phyloP scores from a whole-genome alignment of 2,329 filamentous ascomycete genomes.

The Aspergillus versicolor region DNA sequence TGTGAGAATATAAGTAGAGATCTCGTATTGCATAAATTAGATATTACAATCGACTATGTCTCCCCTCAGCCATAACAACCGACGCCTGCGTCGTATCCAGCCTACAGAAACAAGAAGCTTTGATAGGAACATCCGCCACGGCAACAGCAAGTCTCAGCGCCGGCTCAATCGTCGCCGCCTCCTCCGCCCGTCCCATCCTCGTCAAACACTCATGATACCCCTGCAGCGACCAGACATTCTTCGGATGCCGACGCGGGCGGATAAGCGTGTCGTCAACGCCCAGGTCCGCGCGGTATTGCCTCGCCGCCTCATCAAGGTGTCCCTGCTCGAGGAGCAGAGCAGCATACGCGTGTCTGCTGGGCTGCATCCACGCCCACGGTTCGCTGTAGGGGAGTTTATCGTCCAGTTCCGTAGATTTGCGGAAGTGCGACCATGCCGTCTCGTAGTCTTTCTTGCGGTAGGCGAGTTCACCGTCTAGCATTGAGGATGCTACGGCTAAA shows the following conservation, averaged over 20 bases:
- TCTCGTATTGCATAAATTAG: neutral
- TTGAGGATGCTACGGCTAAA: constrained; percentile 59
- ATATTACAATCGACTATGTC: neutral
- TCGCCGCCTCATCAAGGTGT: constrained; percentile 53
- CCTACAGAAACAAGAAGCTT: constrained; percentile 60
- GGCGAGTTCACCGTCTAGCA: constrained; percentile 72
- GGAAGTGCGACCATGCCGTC: constrained; percentile 59
- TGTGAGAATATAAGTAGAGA: too few species aligned
- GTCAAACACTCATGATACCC: constrained; percentile 70
- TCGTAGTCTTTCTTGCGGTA: constrained; percentile 64
- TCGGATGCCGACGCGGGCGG: constrained; percentile 64
- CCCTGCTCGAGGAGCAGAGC: constrained; percentile 69
- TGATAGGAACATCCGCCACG: constrained; percentile 60
- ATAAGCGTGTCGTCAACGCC: constrained; percentile 60
- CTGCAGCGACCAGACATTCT: constrained; percentile 74
- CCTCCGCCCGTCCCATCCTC: constrained; percentile 50
- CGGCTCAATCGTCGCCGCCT: constrained; percentile 49
- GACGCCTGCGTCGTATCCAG: neutral
- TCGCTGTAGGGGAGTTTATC: constrained; percentile 68
- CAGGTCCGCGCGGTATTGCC: constrained; percentile 61
- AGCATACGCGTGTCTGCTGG: constrained; percentile 67
- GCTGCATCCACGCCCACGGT: constrained; percentile 80
- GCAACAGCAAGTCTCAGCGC: constrained; percentile 55
- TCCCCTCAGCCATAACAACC: neutral
- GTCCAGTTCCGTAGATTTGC: constrained; percentile 58